Evolutionary conservation across 2,329 filamentous ascomycete species (phyloP).

Genomic region (Stylonectria norvegica): DNA sequence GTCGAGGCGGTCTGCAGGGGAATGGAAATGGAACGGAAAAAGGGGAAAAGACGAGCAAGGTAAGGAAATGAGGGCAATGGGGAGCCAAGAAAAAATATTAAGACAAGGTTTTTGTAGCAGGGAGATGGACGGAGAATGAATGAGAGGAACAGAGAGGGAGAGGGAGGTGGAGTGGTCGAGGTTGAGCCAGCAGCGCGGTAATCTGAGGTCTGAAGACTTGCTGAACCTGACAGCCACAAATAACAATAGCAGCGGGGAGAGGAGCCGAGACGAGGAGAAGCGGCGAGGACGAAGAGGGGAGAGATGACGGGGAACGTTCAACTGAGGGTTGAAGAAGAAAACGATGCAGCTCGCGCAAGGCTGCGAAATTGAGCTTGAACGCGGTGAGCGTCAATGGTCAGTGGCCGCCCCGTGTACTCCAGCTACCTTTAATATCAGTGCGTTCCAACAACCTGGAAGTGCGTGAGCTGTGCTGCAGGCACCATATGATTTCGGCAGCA

Average conservation of each 20-base stretch:
- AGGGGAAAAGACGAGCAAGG: neutral
- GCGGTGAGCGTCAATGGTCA: neutral
- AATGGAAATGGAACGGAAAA: neutral
- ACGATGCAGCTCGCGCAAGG: neutral
- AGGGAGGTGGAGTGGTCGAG: neutral
- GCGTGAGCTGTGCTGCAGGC: neutral
- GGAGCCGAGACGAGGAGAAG: neutral
- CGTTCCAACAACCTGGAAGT: too few species aligned
- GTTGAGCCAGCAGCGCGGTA: neutral
- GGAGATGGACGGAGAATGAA: neutral
- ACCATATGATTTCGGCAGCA: slow-evolving; percentile 1
- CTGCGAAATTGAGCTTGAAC: neutral
- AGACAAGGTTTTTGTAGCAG: too few species aligned
- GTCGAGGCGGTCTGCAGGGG: neutral
- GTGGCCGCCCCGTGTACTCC: too few species aligned
- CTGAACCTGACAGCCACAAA: too few species aligned
- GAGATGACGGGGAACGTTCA: neutral
- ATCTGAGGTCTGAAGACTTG: neutral
- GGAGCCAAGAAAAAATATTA: neutral
- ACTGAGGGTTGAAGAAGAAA: neutral
- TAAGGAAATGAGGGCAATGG: neutral
- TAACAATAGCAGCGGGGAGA: too few species aligned
- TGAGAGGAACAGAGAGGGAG: neutral
- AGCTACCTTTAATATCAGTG: too few species aligned
- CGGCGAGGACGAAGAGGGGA: neutral